Conservation (phyloP, 345 rosid genomes). For the Hirschfeldia incana region DNA sequence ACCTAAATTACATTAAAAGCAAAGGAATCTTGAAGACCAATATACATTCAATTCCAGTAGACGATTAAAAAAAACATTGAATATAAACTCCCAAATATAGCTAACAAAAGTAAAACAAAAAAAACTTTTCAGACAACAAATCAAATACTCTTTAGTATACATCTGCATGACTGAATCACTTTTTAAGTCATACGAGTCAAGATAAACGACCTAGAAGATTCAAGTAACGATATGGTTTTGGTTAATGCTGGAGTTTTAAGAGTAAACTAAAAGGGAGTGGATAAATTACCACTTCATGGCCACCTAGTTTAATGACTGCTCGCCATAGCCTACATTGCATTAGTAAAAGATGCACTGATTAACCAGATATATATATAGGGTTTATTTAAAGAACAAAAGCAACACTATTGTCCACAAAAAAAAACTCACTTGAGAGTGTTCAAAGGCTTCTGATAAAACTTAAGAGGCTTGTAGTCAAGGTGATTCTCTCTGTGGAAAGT, state of each 20-base stretch:
- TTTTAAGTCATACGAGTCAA: neutral
- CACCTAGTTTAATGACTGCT: constrained; percentile 75
- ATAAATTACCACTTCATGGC: constrained; percentile 78
- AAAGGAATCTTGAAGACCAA: constrained; percentile 20
- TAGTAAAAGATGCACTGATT: constrained; percentile 14
- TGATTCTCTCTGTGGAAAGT: constrained; percentile 53
- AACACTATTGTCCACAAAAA: constrained; percentile 13
- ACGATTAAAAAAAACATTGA: neutral
- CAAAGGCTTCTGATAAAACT: constrained; percentile 72
- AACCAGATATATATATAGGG: neutral
- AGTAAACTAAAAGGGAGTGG: constrained; percentile 1
- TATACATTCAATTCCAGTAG: constrained; percentile 13
- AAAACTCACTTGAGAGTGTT: constrained; percentile 72
- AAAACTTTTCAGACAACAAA: neutral
- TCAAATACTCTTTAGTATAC: constrained; percentile 15
- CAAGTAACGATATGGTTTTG: constrained; percentile 9
- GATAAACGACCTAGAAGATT: constrained; percentile 17
- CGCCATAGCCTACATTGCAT: constrained; percentile 72
- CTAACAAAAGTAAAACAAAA: constrained; percentile 9
- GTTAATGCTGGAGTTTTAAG: constrained; percentile 4
- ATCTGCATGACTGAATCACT: neutral
- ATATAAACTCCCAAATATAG: constrained; percentile 1
- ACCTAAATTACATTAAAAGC: constrained; percentile 53
- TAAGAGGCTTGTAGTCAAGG: constrained; percentile 76
- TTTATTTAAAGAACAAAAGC: constrained; percentile 14